Conservation (phyloP, 495 filamentous ascomycete genomes). For the Chaetomium cochliodes region DNA sequence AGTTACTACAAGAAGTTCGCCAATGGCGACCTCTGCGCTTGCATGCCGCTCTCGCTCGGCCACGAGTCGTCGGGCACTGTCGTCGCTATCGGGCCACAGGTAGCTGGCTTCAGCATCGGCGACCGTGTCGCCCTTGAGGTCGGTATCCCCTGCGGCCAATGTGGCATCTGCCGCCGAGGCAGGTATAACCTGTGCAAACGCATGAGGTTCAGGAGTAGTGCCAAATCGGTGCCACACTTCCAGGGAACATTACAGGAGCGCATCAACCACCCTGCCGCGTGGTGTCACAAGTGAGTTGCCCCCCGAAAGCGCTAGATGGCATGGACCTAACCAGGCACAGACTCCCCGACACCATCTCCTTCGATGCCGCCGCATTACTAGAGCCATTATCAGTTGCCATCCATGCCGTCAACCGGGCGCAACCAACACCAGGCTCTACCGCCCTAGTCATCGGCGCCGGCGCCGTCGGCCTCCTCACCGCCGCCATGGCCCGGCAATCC, state of each 20-base stretch:
- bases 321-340: constrained; percentile 38
- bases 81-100: constrained; percentile 59
- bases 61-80: constrained; percentile 77
- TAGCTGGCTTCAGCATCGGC: constrained; percentile 56
- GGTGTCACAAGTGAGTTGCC: constrained; percentile 64
- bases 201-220: constrained; percentile 80
- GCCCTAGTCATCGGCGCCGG: constrained; percentile 85
- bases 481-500: constrained; percentile 65
- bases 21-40: constrained; percentile 78
- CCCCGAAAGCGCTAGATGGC: too few species aligned
- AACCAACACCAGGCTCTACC: constrained; percentile 51
- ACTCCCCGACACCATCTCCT: constrained; percentile 69
- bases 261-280: constrained; percentile 81
- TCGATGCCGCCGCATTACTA: constrained; percentile 74
- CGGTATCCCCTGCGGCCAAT: constrained; percentile 75
- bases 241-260: constrained; percentile 88
- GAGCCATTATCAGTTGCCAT: constrained; percentile 86
- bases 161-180: constrained; percentile 68
- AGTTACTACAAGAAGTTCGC: constrained; percentile 83
- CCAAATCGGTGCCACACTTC: constrained; percentile 78
- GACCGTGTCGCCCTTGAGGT: constrained; percentile 89
- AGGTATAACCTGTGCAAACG: constrained; percentile 85
- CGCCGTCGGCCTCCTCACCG: constrained; percentile 77
- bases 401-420: constrained; percentile 69
- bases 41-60: constrained; percentile 68